Conservation (phyloP, 441 rosid species). For the Syzygium malaccense region DNA sequence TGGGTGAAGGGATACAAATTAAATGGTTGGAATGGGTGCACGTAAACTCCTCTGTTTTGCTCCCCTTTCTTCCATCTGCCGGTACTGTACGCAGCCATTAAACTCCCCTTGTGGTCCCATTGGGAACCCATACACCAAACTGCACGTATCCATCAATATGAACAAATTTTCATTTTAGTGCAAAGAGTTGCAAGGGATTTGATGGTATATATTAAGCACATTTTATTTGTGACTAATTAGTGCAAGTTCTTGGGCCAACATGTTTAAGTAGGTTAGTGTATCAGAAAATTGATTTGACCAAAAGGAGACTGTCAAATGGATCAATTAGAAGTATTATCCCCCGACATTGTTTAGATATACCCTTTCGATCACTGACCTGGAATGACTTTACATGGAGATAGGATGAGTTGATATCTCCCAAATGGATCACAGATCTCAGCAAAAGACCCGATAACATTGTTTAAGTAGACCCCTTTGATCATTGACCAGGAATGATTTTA, state of each 20-base stretch:
- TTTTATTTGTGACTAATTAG: not conserved
- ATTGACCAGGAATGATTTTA: not conserved
- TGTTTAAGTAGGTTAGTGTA: not conserved
- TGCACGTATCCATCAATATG: constrained; percentile 16
- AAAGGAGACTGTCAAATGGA: not conserved
- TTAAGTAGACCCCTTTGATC: not conserved
- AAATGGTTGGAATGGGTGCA: constrained; percentile 51
- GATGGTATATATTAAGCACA: not conserved
- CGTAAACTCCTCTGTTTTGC: constrained; percentile 27
- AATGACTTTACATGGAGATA: not conserved
- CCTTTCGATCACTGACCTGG: not conserved
- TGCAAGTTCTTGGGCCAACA: not conserved
- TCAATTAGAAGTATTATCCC: not conserved
- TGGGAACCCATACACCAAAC: constrained; percentile 16
- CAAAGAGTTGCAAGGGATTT: not conserved
- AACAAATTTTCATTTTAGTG: not conserved
- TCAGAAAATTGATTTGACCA: not conserved
- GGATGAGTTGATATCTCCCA: not conserved
- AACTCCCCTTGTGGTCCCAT: constrained; percentile 37
- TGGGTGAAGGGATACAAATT: constrained; percentile 34
- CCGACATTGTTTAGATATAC: not conserved
- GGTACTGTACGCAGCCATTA: constrained; percentile 28
- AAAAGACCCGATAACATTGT: not conserved
- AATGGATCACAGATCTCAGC: not conserved
- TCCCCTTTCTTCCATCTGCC: constrained; percentile 48